These are phyloP conservation scores for Wakefieldia striispora DNA, from an alignment of 768 basidiomycete genomes.

Conservation along the genomic window DNA sequence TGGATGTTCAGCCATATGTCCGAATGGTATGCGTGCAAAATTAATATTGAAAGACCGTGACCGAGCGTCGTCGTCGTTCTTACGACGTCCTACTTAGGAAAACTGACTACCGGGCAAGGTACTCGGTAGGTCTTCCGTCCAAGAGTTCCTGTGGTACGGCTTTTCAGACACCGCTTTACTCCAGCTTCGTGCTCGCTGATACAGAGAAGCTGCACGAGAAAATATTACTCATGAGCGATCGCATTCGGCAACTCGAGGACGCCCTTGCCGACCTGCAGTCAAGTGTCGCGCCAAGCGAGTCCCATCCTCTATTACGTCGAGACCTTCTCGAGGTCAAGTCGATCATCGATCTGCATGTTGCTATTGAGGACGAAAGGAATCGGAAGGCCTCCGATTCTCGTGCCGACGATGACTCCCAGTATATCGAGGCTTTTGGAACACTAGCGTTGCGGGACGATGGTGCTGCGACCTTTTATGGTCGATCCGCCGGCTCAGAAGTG, in stretches of 20 bases:
- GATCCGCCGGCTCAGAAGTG: constrained; percentile 73
- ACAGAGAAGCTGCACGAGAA: constrained; percentile 69
- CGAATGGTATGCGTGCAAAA: constrained; percentile 43
- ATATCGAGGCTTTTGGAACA: constrained; percentile 69
- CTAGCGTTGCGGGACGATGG: constrained; percentile 68
- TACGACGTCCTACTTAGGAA: constrained; percentile 33
- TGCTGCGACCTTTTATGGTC: constrained; percentile 67
- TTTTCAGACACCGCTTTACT: background rate
- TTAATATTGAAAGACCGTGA: background rate
- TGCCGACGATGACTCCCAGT: constrained; percentile 42
- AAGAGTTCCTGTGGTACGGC: background rate
- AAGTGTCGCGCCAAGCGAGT: constrained; percentile 41
- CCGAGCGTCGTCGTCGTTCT: background rate
- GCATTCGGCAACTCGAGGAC: constrained; percentile 70
- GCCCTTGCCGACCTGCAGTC: constrained; percentile 58
- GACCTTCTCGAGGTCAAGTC: constrained; percentile 67
- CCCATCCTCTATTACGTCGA: constrained; percentile 58
- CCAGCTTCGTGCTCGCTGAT: constrained; percentile 68
- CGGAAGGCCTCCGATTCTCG: constrained; percentile 25
- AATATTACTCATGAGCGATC: constrained; percentile 65
- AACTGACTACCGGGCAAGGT: constrained; percentile 73
- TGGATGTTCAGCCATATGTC: constrained; percentile 76
- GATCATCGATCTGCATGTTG: constrained; percentile 64
- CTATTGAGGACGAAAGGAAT: constrained; percentile 40
- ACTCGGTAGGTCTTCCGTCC: constrained; percentile 50